Evolutionary conservation across 345 rosid genomes (phyloP).

Genomic region (Eucalyptus curtisii): DNA sequence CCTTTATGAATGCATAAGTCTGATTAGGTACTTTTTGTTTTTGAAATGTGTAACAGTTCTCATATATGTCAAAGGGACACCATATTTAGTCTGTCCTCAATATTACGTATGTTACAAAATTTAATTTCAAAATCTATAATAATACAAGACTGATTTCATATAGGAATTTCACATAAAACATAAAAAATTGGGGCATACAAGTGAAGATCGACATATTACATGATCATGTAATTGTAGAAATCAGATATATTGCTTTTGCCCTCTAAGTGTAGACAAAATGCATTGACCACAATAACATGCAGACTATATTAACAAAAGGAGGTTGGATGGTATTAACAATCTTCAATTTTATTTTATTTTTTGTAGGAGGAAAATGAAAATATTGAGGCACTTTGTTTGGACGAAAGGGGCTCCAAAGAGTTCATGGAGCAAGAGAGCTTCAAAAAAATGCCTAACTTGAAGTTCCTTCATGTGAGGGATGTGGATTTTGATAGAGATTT

Average conservation of each 20-base stretch:
- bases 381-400: rapidly evolving
- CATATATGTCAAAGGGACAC: neutral
- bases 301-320: neutral
- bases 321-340: neutral
- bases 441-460: neutral
- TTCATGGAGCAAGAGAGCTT: neutral
- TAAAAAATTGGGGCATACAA: too few species aligned
- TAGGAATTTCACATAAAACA: neutral
- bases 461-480: neutral
- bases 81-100: neutral
- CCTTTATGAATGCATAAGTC: neutral
- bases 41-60: neutral
- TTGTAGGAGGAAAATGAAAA: too few species aligned
- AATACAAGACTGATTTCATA: neutral
- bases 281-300: neutral
- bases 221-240: neutral
- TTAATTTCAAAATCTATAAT: too few species aligned
- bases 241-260: neutral
- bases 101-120: too few species aligned
- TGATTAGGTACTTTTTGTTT: too few species aligned
- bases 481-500: neutral
- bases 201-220: neutral
- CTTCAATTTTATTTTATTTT: too few species aligned
- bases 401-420: rapidly evolving
- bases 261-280: neutral